Evolutionary conservation across 2,329 filamentous ascomycete genomes (phyloP), one percentile per base, ranked within the genome.

Genomic region (Gyromitra esculenta): DNA sequence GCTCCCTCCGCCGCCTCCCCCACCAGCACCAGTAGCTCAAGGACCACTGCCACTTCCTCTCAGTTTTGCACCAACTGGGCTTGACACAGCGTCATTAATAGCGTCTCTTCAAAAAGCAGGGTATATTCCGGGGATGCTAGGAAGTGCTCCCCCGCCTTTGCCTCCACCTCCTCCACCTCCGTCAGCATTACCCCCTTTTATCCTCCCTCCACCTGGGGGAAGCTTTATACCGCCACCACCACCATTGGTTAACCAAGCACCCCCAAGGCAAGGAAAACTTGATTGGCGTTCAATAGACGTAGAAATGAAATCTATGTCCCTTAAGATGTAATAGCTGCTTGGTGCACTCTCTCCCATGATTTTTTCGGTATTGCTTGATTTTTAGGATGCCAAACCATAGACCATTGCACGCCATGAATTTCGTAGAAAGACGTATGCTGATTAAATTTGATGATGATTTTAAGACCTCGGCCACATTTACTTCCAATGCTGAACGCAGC

Each of bases 401-500:
- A 77, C 59, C 71, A 77, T 73, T 66, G 52, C 48, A 68, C 45
- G 45, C 39, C 56, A 57, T 70, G 43, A 45, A 64, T 66, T 60
- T 73, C 75, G 75, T 77, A 77, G 75, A 77, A 77, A 77, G 75
- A 77, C 59, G 71, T 59, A 77, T 77, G 75, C 75, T 77, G 73
- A 78, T 75, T 45, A 39, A 60, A 67, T 69, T 68, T 54, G 45
- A 68, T 56, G 75, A 60, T 79, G 82, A 76, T 81, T 52, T 73
- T 35, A 81, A 93, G 91, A 81, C 91, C 90, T 79, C 92, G 92
- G 15, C 91, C 91, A 13, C 88, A 93, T 79, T 86, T 97, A 13
- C 86, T 97, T 6, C 86, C 89, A 18, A 87, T 87, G 18, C 87
- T 98, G 7, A 95, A 97, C 82, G 92, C 95, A 77, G 89, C 91